Evolutionary conservation across 164 flowering plant genomes (phyloP).

Genomic region (Dillenia turbinata): DNA sequence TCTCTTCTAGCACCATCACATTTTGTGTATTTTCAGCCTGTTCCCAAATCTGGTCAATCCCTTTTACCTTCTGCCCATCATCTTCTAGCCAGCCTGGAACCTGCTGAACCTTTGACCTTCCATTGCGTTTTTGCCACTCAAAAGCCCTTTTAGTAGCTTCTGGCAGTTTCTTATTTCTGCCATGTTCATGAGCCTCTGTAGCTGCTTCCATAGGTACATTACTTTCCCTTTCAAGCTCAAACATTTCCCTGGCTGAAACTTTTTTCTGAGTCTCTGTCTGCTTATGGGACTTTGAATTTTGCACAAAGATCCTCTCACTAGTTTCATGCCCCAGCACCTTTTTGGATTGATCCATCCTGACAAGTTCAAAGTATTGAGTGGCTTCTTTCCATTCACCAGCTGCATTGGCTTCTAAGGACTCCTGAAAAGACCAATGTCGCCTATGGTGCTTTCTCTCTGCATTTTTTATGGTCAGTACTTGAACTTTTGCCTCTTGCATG

Average conservation of each 20-base stretch:
- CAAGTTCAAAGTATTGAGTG: constrained; percentile 55
- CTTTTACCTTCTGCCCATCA: no score
- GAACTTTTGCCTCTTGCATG: constrained; percentile 14
- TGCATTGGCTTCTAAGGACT: constrained; percentile 22
- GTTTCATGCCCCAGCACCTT: neutral
- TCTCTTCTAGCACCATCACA: no score
- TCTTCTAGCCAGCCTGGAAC: no score
- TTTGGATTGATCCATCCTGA: constrained; percentile 23
- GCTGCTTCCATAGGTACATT: constrained; percentile 2
- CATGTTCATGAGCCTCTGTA: constrained; percentile 7
- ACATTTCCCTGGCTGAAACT: neutral
- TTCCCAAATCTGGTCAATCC: no score
- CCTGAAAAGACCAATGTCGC: constrained; percentile 21
- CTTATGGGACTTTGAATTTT: constrained; percentile 8
- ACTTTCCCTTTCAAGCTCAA: no score
- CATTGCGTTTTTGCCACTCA: no score
- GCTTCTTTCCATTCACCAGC: constrained; percentile 63
- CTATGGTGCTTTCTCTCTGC: constrained; percentile 19
- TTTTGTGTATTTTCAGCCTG: no score
- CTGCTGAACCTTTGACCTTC: no score
- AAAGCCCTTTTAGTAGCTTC: neutral
- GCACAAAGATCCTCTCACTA: no score
- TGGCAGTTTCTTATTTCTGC: constrained; percentile 6
- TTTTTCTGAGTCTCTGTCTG: constrained; percentile 13
- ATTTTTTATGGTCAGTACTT: constrained; percentile 14